Percentiles rank a stretch among this genome's conserved stretches.
These are phyloP conservation scores for Irpex lacteus DNA, from an alignment of 1,284 basidiomycete species.

Conservation along the genomic window DNA sequence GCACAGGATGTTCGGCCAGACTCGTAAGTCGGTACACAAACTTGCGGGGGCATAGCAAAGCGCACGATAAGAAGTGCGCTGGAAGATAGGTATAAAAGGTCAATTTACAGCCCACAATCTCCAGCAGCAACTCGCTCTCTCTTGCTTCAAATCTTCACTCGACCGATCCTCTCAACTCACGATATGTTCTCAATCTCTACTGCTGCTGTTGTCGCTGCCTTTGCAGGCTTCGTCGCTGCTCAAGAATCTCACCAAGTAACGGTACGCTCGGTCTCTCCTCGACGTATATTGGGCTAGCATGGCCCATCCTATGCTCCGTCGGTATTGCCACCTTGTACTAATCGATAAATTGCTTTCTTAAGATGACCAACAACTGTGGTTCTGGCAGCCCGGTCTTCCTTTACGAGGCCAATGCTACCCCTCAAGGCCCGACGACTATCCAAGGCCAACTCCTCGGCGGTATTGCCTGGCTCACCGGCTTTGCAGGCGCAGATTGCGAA, in stretches of 20 bases:
- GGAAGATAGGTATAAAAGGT: no score
- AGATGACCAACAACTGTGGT: background rate
- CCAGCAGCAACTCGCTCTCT: no score
- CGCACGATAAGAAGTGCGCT: no score
- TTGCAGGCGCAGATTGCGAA: slow-evolving; percentile 6
- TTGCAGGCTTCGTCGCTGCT: background rate
- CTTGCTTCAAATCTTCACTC: no score
- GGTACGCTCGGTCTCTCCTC: background rate
- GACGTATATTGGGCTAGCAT: background rate
- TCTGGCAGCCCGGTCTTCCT: background rate
- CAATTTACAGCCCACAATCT: no score
- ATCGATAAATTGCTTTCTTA: background rate
- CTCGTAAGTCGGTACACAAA: no score
- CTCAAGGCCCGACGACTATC: background rate
- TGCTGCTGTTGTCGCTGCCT: background rate
- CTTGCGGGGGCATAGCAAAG: no score
- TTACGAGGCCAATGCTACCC: background rate
- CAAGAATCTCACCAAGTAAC: background rate
- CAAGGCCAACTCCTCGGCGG: slow-evolving; percentile 6
- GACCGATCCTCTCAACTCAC: no score
- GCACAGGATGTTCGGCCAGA: no score
- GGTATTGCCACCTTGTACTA: no score
- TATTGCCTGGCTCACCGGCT: slow-evolving; percentile 9
- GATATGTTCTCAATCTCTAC: background rate
- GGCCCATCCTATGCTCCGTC: no score